phyloP scores from a whole-genome alignment of 257 asterid species.

The Marsdenia floribunda region DNA sequence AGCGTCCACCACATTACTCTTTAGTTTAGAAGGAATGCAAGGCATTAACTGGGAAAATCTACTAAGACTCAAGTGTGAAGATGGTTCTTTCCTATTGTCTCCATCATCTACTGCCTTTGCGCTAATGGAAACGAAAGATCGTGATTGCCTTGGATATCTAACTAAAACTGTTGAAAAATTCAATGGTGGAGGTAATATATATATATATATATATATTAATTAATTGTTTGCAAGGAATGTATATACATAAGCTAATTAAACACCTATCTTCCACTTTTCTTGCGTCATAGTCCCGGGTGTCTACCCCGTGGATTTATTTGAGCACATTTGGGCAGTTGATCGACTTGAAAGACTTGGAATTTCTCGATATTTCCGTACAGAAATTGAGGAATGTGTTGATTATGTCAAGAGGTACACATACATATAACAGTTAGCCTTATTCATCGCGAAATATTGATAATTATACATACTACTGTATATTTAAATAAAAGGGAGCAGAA shows the following conservation, averaged over 20 bases:
- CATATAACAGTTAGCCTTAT: no score
- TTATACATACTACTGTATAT: no score
- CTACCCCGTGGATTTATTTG: slow-evolving; percentile 93
- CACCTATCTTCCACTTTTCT: no score
- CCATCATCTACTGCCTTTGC: slow-evolving; percentile 94
- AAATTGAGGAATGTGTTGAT: slow-evolving; percentile 55
- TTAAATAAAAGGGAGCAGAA: no score
- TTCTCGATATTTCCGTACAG: slow-evolving; percentile 53
- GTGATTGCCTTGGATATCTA: slow-evolving; percentile 58
- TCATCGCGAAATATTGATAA: no score
- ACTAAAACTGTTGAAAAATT: slow-evolving; percentile 42
- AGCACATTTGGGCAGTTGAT: slow-evolving; percentile 79
- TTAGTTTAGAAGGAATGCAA: slow-evolving; percentile 81
- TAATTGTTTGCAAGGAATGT: no score
- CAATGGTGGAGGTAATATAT: slow-evolving; percentile 89
- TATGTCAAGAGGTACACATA: slow-evolving; percentile 49
- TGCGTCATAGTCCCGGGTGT: slow-evolving; percentile 59
- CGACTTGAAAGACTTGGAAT: slow-evolving; percentile 72
- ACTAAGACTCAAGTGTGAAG: slow-evolving; percentile 44
- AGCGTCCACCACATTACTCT: slow-evolving; percentile 82
- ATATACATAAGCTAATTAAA: no score
- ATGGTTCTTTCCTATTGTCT: slow-evolving; percentile 88
- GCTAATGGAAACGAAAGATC: slow-evolving; percentile 63
- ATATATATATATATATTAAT: no score
- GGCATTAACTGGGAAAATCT: slow-evolving; percentile 73